Evolutionary conservation across 1,284 basidiomycete genomes (phyloP).

Genomic region (Lentinula novae-zelandiae): DNA sequence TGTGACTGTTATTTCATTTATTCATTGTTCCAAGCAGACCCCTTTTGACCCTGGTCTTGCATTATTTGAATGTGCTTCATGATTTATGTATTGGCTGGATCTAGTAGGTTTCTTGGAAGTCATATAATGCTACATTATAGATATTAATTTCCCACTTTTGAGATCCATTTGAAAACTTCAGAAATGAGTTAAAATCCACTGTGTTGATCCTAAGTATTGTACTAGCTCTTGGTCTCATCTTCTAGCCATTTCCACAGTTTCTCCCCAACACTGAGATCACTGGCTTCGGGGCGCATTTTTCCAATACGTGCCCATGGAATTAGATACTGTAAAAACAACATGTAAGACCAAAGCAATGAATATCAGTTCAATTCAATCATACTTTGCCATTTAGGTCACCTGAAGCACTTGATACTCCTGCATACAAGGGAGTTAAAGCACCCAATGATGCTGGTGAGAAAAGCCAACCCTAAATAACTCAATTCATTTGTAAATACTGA

Average conservation of each 20-base stretch:
- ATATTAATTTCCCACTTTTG: no score
- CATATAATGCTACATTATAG: no score
- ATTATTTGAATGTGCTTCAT: no score
- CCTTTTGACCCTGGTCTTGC: no score
- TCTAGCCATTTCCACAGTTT: constrained; percentile 11
- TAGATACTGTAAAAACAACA: constrained; percentile 8
- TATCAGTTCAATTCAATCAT: not conserved
- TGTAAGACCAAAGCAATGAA: not conserved
- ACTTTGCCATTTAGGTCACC: constrained; percentile 14
- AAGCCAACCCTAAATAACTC: constrained; percentile 13
- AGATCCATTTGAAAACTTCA: no score
- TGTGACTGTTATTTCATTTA: no score
- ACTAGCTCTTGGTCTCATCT: not conserved
- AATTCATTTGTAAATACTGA: not conserved
- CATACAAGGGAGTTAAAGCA: constrained; percentile 14
- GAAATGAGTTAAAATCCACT: no score
- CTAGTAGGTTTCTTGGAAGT: no score
- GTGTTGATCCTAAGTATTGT: no score
- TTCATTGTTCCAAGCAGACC: no score
- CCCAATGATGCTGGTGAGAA: constrained; percentile 14
- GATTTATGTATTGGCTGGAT: no score
- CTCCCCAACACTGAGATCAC: constrained; percentile 5
- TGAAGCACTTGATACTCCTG: constrained; percentile 9
- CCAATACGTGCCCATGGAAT: constrained; percentile 15
- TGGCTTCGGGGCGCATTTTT: constrained; percentile 6